These are phyloP conservation scores for Gaeumannomyces tritici DNA, from an alignment of 2,329 filamentous ascomycete genomes.

Conservation along the genomic window DNA sequence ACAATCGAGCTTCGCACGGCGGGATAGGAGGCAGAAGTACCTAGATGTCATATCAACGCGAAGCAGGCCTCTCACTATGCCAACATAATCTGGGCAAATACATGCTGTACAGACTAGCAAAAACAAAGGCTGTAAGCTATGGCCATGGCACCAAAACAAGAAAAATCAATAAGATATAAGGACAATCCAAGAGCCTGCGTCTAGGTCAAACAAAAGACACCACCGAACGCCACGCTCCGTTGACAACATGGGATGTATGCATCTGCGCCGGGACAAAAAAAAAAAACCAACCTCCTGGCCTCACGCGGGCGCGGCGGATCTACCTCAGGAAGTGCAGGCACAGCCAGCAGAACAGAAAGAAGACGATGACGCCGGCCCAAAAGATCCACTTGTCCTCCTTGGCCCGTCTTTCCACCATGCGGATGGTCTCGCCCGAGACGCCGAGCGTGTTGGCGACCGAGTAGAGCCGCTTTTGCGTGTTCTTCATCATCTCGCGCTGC, in stretches of 20 bases:
- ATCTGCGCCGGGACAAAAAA: not conserved
- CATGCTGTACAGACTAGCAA: not conserved
- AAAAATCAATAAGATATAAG: not conserved
- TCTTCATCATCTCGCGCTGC: conserved; percentile 91
- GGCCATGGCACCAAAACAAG: not conserved
- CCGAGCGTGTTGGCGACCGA: conserved; percentile 90
- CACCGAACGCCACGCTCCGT: conserved; percentile 1
- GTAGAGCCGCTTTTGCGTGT: conserved; percentile 83
- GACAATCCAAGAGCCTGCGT: not conserved
- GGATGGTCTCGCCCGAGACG: conserved; percentile 89
- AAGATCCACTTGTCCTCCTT: conserved; percentile 99
- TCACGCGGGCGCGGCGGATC: not conserved
- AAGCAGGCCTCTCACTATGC: not conserved
- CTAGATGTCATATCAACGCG: too few relatives aligned
- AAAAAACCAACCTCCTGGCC: not conserved
- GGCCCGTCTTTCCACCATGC: conserved; percentile 87
- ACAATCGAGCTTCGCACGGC: conserved; percentile 51
- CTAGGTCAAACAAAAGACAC: not conserved
- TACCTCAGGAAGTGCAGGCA: conserved; percentile 76
- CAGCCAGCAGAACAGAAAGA: conserved; percentile 86
- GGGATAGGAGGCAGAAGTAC: not conserved
- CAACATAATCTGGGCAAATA: not conserved
- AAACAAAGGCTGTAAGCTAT: not conserved
- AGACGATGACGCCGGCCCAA: conserved; percentile 73
- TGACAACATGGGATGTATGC: not conserved